A percentile compares a stretch with the other conserved stretches of the same genome.
Conservation (phyloP, 805 yeast species). For the Yarrowia sp. region DNA sequence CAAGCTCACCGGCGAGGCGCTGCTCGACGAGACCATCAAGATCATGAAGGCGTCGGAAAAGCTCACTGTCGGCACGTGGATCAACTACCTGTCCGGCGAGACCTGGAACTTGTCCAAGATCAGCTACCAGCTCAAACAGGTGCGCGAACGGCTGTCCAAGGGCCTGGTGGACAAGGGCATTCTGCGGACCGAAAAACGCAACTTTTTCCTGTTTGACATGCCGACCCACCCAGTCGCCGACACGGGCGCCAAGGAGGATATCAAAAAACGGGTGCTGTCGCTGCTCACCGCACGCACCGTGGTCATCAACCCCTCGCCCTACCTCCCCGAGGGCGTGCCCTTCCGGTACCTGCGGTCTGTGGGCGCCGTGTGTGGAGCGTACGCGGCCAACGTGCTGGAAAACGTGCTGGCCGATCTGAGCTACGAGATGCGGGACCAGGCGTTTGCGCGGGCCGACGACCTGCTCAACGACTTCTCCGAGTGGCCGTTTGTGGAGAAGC, state of each 20-base stretch:
- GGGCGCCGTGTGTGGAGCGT: slow-evolving; percentile 83
- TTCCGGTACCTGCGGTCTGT: slow-evolving; percentile 78
- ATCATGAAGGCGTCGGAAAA: slow-evolving; percentile 86
- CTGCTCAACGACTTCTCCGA: slow-evolving; percentile 80
- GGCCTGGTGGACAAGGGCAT: slow-evolving; percentile 98
- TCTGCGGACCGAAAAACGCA: slow-evolving; percentile 92
- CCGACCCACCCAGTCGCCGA: slow-evolving; percentile 98
- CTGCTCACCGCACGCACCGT: slow-evolving; percentile 76
- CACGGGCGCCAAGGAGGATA: slow-evolving; percentile 78
- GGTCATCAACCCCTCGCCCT: slow-evolving; percentile 60
- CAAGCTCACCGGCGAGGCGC: slow-evolving; percentile 90
- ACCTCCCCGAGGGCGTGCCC: slow-evolving; percentile 72
- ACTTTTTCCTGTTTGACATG: slow-evolving; percentile 94
- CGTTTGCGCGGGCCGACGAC: slow-evolving; percentile 94
- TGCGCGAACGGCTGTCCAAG: slow-evolving; percentile 93
- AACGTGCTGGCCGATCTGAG: slow-evolving; percentile 75
- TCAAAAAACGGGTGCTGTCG: slow-evolving; percentile 73
- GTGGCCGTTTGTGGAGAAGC: slow-evolving; percentile 74
- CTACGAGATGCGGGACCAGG: slow-evolving; percentile 89
- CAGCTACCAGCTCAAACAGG: slow-evolving; percentile 94
- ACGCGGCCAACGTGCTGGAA: slow-evolving; percentile 96
- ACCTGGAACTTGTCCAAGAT: slow-evolving; percentile 97
- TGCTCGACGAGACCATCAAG: slow-evolving; percentile 90
- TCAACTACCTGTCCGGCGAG: slow-evolving; percentile 88
- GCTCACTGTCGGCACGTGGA: slow-evolving; percentile 86